These are phyloP conservation scores for Samsoniella hepiali DNA, from an alignment of 2,329 filamentous ascomycete species.

Conservation along the genomic window DNA sequence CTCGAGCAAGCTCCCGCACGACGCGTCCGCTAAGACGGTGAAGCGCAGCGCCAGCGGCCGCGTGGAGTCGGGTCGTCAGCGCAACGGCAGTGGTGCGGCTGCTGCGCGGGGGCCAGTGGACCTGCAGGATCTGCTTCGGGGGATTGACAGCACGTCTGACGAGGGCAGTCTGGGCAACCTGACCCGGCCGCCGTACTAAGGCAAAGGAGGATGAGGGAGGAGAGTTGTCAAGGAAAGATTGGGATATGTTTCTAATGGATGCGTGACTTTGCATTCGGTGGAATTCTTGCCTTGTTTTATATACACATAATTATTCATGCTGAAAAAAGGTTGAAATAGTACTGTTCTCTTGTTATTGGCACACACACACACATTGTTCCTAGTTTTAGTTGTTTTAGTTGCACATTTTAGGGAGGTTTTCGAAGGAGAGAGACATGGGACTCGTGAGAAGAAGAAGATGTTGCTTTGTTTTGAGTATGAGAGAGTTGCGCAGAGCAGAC, in stretches of 20 bases:
- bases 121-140: conserved; percentile 47
- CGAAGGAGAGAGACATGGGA: no score
- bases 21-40: conserved; percentile 29
- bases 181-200: conserved; percentile 49
- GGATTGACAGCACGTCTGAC: conserved; percentile 47
- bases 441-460: no score
- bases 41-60: conserved; percentile 42
- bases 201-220: background rate
- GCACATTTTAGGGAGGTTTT: background rate
- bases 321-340: background rate
- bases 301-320: background rate
- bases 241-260: background rate
- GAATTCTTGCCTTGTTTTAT: no score
- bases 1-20: conserved; percentile 24
- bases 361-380: background rate
- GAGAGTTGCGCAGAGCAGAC: background rate
- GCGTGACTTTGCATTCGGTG: background rate
- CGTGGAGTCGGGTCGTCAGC: conserved; percentile 34
- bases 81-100: conserved; percentile 29
- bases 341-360: background rate
- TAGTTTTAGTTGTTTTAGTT: background rate
- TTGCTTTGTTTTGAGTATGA: no score
- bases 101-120: conserved; percentile 35
- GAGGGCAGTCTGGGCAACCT: conserved; percentile 46
- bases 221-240: background rate